Base-by-base conservation (phyloP, 1,284 basidiomycete species). In the Afroboletus lepidellus region DNA sequence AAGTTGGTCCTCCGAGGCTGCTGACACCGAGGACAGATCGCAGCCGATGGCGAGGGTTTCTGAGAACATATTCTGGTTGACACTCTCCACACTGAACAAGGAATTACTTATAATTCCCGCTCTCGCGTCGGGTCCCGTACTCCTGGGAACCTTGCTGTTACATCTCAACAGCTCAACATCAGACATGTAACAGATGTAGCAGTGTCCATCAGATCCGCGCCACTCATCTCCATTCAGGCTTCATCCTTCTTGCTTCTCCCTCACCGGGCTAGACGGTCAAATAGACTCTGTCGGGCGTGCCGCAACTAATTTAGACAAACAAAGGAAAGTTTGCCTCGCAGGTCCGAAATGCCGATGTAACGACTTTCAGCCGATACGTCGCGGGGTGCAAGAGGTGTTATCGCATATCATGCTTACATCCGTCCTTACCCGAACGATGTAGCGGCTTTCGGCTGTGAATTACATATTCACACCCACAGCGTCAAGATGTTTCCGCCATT, bases 181-280 rank as follows among this genome's bases (percentile, higher is more conserved):
- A 27, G 41, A 63, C 56, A 8, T 48, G 52, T 48, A 53, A 38
- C 46, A 60, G 25, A 13, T 41, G n/a, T 29, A 20, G 33, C 5
- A 12, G 21, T 24, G 4, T 48, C 29, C 23, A 33, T 34, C 38
- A 34, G 30, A 25, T 30, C 41, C 6, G 9, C 38, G 25, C 15
- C 21, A 18, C 23, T 20, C 24, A 21, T 41, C 29, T 18, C 20
- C n/a, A 11, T 36, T 41, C 27, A 32, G 32, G 23, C 33, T 42
- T 36, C 37, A 24, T 29, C 21, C 16, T 25, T 37, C 5, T 18
- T 7, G 27, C 4, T 24, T 30, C 20, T 39, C 34, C 33, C 29
- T 30, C 29, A 6, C n/a, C 13, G 2, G 32, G 24, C 18, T n/a
- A 8, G 9, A 21, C 18, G 15, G 5, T 20, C 18, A 24, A 36